Base-by-base conservation (phyloP, 495 filamentous ascomycete species). In the Lasiosphaeria ovina region DNA sequence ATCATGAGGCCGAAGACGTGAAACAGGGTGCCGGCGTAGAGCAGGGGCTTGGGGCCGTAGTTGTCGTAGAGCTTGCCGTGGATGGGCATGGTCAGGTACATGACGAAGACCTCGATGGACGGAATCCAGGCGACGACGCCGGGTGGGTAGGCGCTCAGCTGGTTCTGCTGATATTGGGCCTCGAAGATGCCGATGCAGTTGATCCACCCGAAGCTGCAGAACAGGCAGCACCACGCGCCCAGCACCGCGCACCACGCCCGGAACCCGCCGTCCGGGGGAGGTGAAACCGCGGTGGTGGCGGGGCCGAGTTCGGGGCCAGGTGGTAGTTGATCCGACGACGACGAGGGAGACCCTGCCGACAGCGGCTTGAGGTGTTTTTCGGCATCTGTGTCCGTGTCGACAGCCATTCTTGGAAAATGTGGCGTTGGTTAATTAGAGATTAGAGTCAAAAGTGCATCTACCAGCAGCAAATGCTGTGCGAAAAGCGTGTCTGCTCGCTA, bases 1-100 rank as follows among this genome's bases (percentile, higher is more conserved):
- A 92, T 88, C 87, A 91, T 90, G 7, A 91, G 69, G 6, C 87
- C 88, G 60, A 90, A 86, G 55, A 87, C 75, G 62, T 90, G 86
- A 38, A 87, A 63, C 17, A 89, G 66, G 1, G 81, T 81, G 24
- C 88, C 88, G 9, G 72, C 62, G 6, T 86, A 61, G 2, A 92
- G 72, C 12, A 89, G 76, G 58, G 72, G 86, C 34, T 79, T 75
- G 2, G 89, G 89, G 3, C 88, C 89, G 61, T 86, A 85, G 54
- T 77, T 82, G 64, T 94, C 90, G 67, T 81, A 91, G 9, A 90
- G 38, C 50, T 81, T 84, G 6, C 88, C 88, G 58, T 7, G 38
- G 32, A 33, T 33, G 11, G 34, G 81, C 80, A 17, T 44, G 31
- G 69, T 62, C 7, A 74, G 72, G 40, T 71, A 69, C 73, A 76